Conservation (phyloP, 768 basidiomycete species). For the Boletus subparvulus region DNA sequence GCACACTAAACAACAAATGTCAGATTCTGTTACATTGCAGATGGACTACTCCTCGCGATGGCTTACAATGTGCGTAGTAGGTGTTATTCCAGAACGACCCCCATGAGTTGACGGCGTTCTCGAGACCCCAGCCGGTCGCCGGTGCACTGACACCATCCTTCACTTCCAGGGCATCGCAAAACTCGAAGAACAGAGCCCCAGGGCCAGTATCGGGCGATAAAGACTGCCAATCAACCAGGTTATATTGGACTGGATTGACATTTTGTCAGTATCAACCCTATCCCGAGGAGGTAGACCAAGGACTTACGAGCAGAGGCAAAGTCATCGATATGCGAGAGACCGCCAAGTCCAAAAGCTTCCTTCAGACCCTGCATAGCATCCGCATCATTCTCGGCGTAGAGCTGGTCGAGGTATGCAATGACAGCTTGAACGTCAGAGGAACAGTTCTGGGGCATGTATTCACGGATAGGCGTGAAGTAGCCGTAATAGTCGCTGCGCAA, state of each 20-base stretch:
- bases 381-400: constrained; percentile 45
- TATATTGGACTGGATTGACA: constrained; percentile 44
- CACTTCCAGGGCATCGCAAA: constrained; percentile 41
- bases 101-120: constrained; percentile 62
- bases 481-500: constrained; percentile 28
- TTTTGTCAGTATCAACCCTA: constrained; percentile 21
- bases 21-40: neutral
- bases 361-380: constrained; percentile 55
- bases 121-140: constrained; percentile 57
- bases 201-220: constrained; percentile 52
- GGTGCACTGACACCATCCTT: constrained; percentile 43
- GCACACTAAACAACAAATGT: constrained; percentile 45
- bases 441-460: constrained; percentile 70
- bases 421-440: constrained; percentile 69
- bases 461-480: constrained; percentile 71
- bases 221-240: constrained; percentile 66
- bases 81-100: constrained; percentile 52
- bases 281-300: neutral
- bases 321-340: constrained; percentile 62
- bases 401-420: constrained; percentile 58
- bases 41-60: neutral
- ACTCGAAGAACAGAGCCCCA: constrained; percentile 36
- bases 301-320: constrained; percentile 55
- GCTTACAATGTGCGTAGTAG: constrained; percentile 50
- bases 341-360: constrained; percentile 55